phyloP scores from a whole-genome alignment of 2,329 filamentous ascomycete species.

The Myriosclerotinia curreyana region DNA sequence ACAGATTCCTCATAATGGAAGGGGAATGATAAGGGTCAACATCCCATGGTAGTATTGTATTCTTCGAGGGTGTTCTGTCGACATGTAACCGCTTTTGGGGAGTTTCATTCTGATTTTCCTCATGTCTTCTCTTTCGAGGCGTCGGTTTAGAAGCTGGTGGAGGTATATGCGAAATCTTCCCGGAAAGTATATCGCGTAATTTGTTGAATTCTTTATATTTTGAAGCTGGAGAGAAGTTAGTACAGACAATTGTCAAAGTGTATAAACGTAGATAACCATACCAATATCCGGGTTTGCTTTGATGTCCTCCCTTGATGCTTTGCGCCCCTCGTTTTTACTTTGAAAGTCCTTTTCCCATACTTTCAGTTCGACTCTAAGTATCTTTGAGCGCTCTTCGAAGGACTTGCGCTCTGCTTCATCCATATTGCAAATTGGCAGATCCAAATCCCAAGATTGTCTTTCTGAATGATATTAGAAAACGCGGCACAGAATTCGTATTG shows the following conservation, averaged over 20 bases:
- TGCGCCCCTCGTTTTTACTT: slow-evolving; percentile 59
- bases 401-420: slow-evolving; percentile 29
- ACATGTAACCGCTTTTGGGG: slow-evolving; percentile 51
- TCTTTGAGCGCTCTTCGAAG: slow-evolving; percentile 42
- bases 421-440: slow-evolving; percentile 26
- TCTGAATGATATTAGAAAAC: not conserved
- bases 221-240: slow-evolving; percentile 28
- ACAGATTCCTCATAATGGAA: slow-evolving; percentile 55
- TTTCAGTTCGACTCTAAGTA: slow-evolving; percentile 69
- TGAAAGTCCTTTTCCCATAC: slow-evolving; percentile 70
- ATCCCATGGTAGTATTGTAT: slow-evolving; percentile 39
- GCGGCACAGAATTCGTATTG: not conserved
- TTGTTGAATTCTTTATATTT: slow-evolving; percentile 78
- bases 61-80: slow-evolving; percentile 48
- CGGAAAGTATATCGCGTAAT: slow-evolving; percentile 56
- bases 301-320: slow-evolving; percentile 72
- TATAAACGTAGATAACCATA: slow-evolving; percentile 41
- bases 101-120: slow-evolving; percentile 44
- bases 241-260: not conserved
- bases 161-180: slow-evolving; percentile 46
- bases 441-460: not conserved
- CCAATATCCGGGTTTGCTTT: slow-evolving; percentile 69
- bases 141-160: slow-evolving; percentile 37
- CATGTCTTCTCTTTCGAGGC: slow-evolving; percentile 41
- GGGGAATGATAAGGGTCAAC: slow-evolving; percentile 53